A percentile compares a stretch with the other conserved stretches of the same genome.
These are phyloP conservation scores for Scytalidium sp. DNA, from an alignment of 2,329 filamentous ascomycete species.

Conservation along the genomic window DNA sequence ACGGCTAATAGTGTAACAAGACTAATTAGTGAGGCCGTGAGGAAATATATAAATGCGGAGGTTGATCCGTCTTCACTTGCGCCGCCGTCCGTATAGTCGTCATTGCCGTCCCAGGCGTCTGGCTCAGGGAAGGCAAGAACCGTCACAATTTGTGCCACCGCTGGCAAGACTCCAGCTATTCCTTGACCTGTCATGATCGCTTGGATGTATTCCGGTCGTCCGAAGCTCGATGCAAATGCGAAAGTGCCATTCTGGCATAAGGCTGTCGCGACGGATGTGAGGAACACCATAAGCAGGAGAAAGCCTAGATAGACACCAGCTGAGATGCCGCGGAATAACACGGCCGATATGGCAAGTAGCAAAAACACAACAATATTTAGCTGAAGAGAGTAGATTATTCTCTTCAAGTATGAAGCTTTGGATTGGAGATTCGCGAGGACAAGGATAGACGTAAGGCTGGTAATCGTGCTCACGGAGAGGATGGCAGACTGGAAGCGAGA, in stretches of 20 bases:
- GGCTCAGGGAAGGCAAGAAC: conserved; percentile 64
- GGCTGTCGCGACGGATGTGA: conserved; percentile 76
- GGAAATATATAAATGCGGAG: conserved; percentile 86
- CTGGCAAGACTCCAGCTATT: conserved; percentile 85
- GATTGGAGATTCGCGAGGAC: conserved; percentile 78
- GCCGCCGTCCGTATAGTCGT: conserved; percentile 17
- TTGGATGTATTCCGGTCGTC: conserved; percentile 84
- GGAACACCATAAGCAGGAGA: conserved; percentile 75
- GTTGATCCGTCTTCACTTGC: conserved; percentile 49
- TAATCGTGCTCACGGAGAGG: conserved; percentile 79
- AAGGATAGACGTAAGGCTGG: conserved; percentile 74
- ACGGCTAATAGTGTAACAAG: conserved; percentile 69
- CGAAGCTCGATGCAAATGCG: conserved; percentile 85
- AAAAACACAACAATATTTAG: conserved; percentile 77
- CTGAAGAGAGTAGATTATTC: conserved; percentile 73
- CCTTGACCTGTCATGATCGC: conserved; percentile 95
- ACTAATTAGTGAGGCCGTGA: conserved; percentile 80
- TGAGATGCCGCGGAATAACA: conserved; percentile 59
- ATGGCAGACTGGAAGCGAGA: conserved; percentile 88
- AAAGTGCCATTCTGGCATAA: conserved; percentile 93
- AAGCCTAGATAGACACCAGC: conserved; percentile 74
- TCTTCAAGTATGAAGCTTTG: conserved; percentile 80
- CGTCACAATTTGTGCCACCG: conserved; percentile 80
- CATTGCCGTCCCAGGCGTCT: conserved; percentile 25
- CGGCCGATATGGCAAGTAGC: conserved; percentile 77